Conservation (phyloP, 768 basidiomycete genomes). For the Tricholoma hemisulphureum region DNA sequence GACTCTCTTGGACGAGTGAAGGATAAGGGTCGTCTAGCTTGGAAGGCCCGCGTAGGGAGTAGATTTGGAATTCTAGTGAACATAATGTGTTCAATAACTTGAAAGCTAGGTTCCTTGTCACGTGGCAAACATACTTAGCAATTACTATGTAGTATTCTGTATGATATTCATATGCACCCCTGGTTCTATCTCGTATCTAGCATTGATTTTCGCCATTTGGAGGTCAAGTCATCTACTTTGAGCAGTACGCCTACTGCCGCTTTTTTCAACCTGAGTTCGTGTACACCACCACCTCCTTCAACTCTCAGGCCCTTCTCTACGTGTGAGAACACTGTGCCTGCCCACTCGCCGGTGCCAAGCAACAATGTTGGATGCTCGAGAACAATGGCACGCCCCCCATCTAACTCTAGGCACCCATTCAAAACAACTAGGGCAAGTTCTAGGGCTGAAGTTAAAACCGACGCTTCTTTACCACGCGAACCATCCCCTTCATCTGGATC, state of each 20-base stretch:
- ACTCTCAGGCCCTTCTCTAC: slow-evolving; percentile 65
- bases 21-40: slow-evolving; percentile 38
- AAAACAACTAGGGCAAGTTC: slow-evolving; percentile 77
- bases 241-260: slow-evolving; percentile 79
- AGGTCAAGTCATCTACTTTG: slow-evolving; percentile 71
- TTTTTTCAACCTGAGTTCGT: slow-evolving; percentile 60
- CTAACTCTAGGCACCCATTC: slow-evolving; percentile 71
- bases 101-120: slow-evolving; percentile 17
- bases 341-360: slow-evolving; percentile 80
- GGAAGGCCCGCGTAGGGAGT: slow-evolving; percentile 22
- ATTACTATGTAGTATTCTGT: too few species aligned
- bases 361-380: slow-evolving; percentile 74
- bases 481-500: slow-evolving; percentile 31
- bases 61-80: slow-evolving; percentile 33
- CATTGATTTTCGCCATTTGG: slow-evolving; percentile 69
- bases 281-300: slow-evolving; percentile 62
- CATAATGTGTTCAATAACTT: slow-evolving; percentile 24
- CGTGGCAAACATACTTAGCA: too few species aligned
- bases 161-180: too few species aligned
- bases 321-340: slow-evolving; percentile 56
- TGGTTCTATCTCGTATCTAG: slow-evolving; percentile 33
- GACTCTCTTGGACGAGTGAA: slow-evolving; percentile 53
- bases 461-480: slow-evolving; percentile 55
- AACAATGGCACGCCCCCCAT: slow-evolving; percentile 71
- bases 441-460: slow-evolving; percentile 70